These are phyloP conservation scores for Aspergillus cavernicola DNA, from an alignment of 495 filamentous ascomycete genomes.

Conservation along the genomic window DNA sequence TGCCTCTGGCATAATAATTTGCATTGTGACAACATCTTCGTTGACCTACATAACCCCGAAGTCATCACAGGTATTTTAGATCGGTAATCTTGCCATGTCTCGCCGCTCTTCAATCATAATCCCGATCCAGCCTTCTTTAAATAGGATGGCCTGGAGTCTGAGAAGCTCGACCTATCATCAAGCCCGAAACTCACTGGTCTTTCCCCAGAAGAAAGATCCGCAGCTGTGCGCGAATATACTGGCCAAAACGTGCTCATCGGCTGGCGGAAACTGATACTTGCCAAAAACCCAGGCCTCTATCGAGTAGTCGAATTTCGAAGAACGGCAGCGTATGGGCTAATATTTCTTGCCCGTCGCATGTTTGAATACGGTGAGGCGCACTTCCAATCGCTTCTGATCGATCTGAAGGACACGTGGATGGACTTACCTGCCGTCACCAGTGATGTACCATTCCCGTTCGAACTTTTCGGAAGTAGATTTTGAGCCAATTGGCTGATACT, in stretches of 20 bases:
- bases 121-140: constrained; percentile 29
- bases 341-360: constrained; percentile 34
- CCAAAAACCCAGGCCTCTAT: constrained; percentile 30
- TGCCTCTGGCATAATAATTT: constrained; percentile 41
- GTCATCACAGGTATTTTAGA: constrained; percentile 36
- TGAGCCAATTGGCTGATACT: too few species aligned
- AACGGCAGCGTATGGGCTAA: constrained; percentile 28
- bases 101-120: constrained; percentile 35
- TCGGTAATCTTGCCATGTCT: constrained; percentile 35
- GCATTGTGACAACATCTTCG: constrained; percentile 39
- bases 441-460: constrained; percentile 26
- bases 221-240: constrained; percentile 23
- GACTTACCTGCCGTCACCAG: constrained; percentile 24
- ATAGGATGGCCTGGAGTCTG: constrained; percentile 29
- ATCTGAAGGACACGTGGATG: constrained; percentile 30
- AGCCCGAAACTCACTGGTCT: constrained; percentile 22
- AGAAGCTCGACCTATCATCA: constrained; percentile 26
- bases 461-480: too few species aligned
- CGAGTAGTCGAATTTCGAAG: constrained; percentile 26
- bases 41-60: constrained; percentile 30
- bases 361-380: constrained; percentile 36
- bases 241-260: constrained; percentile 29
- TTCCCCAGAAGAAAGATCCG: constrained; percentile 20
- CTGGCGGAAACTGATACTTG: constrained; percentile 33
- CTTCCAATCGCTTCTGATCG: constrained; percentile 30